Conservation (phyloP, 495 filamentous ascomycete genomes). For the Halenospora varia region DNA sequence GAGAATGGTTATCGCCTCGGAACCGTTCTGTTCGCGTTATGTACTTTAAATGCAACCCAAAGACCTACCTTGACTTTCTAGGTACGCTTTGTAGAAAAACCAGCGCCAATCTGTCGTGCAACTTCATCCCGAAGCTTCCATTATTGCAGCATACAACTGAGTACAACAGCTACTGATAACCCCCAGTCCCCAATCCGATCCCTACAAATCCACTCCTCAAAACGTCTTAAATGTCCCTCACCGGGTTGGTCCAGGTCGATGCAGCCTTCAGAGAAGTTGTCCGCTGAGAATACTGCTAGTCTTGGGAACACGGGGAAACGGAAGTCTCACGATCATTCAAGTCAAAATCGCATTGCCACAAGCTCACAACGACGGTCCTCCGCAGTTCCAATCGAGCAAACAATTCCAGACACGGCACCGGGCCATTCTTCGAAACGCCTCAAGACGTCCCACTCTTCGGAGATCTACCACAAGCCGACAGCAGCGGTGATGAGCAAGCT, state of each 20-base stretch:
- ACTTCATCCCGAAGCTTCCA: background rate
- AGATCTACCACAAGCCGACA: background rate
- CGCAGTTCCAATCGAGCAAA: background rate
- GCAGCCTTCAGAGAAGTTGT: conserved; percentile 17
- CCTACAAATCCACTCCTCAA: background rate
- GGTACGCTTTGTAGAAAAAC: too few relatives aligned
- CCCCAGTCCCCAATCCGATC: background rate
- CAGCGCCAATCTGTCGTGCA: background rate
- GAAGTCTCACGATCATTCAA: conserved; percentile 7
- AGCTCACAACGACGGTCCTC: background rate
- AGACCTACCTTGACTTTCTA: too few relatives aligned
- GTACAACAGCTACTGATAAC: background rate
- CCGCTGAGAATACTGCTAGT: conserved; percentile 13
- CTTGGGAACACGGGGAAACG: conserved; percentile 5
- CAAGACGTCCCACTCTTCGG: conserved; percentile 14
- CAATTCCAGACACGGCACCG: background rate
- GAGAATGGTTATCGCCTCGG: background rate
- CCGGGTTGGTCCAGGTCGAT: conserved; percentile 21
- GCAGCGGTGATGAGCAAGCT: conserved; percentile 18
- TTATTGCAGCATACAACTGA: background rate
- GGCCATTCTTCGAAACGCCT: conserved; percentile 18
- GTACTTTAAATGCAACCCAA: background rate
- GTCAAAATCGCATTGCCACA: background rate
- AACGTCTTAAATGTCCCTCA: conserved; percentile 21
- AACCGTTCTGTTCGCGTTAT: background rate